Conservation (phyloP, 2,329 filamentous ascomycete genomes). For the Colletotrichum magnum region DNA sequence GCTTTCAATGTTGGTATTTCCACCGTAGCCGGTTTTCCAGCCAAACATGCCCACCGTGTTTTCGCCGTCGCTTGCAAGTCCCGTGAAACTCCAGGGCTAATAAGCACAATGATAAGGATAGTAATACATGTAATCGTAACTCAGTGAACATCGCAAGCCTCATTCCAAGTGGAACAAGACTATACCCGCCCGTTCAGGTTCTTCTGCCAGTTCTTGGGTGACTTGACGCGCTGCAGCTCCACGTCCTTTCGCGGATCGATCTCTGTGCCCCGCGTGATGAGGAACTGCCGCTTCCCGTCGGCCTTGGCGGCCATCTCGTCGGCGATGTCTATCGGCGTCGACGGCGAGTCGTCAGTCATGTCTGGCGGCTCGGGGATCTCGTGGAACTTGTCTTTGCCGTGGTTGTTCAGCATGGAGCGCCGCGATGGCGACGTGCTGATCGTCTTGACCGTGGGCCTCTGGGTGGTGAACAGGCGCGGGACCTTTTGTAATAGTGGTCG, state of each 20-base stretch:
- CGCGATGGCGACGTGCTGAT: constrained; percentile 8
- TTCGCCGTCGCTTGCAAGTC: constrained; percentile 24
- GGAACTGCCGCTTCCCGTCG: constrained; percentile 31
- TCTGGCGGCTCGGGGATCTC: constrained; percentile 11
- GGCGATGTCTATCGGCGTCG: constrained; percentile 32
- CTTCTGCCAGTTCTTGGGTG: constrained; percentile 21
- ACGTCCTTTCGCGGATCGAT: neutral
- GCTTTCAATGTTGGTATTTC: constrained; percentile 1
- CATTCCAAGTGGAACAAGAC: neutral
- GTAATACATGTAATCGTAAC: constrained; percentile 1
- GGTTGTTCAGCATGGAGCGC: constrained; percentile 21
- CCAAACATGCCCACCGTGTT: neutral
- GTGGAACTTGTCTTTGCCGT: constrained; percentile 22
- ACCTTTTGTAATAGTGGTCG: constrained; percentile 53
- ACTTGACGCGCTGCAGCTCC: constrained; percentile 21
- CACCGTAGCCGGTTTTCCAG: neutral
- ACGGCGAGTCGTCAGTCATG: constrained; percentile 3
- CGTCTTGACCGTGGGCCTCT: constrained; percentile 26
- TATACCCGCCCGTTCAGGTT: neutral
- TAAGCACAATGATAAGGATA: neutral
- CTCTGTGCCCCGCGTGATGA: constrained; percentile 14
- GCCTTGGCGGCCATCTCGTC: constrained; percentile 35
- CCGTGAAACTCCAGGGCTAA: neutral
- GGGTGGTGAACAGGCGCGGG: constrained; percentile 23
- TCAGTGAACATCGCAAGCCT: neutral